Evolutionary conservation across 164 flowering plant species (phyloP).

Genomic region (Tinospora cordifolia): DNA sequence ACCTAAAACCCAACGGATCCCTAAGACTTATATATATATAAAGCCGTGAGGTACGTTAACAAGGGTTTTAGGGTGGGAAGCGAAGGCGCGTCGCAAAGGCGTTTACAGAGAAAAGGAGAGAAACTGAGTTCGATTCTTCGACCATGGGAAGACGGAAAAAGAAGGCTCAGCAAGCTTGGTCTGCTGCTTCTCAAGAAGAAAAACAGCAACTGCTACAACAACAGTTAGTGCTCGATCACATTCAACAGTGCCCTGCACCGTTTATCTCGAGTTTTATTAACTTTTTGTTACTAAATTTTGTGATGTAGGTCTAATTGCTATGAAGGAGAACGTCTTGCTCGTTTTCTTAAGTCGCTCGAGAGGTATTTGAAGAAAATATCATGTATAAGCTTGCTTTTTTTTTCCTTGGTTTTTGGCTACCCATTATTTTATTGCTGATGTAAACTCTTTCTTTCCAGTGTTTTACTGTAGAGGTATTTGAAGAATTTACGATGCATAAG

Average conservation of each 20-base stretch:
- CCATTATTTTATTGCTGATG: background rate
- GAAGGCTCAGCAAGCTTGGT: slow-evolving; percentile 13
- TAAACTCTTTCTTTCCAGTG: background rate
- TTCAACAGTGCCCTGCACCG: too few species aligned
- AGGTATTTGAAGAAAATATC: slow-evolving; percentile 26
- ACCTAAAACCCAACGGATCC: too few species aligned
- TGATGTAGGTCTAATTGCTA: slow-evolving; percentile 24
- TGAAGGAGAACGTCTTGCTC: slow-evolving; percentile 52
- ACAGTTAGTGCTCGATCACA: slow-evolving; percentile 13
- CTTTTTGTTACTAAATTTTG: background rate
- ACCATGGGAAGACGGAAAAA: slow-evolving; percentile 23
- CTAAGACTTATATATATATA: too few species aligned
- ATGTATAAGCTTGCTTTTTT: background rate
- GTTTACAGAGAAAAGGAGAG: too few species aligned
- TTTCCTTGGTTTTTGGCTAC: background rate
- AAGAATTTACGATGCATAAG: too few species aligned
- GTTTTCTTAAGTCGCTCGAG: slow-evolving; percentile 37
- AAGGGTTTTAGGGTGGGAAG: too few species aligned
- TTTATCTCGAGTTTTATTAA: background rate
- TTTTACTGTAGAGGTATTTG: too few species aligned
- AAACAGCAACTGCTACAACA: slow-evolving; percentile 9
- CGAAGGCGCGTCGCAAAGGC: too few species aligned
- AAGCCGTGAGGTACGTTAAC: too few species aligned
- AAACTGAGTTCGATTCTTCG: background rate
- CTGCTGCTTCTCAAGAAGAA: slow-evolving; percentile 11